phyloP scores from a whole-genome alignment of 2,329 filamentous ascomycete species.

The Didymella keratinophila region DNA sequence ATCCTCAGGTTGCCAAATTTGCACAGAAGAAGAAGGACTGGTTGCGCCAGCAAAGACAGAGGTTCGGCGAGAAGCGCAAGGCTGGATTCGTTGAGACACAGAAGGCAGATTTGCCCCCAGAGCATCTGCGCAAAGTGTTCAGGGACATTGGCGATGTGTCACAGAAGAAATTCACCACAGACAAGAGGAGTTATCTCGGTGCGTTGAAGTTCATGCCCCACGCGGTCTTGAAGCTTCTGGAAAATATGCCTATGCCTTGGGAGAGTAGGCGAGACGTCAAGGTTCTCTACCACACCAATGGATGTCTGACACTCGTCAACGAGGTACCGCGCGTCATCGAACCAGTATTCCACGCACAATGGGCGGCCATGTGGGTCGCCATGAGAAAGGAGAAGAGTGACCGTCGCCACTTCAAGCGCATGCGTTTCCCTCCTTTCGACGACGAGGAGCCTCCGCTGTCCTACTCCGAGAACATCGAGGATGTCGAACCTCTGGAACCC shows the following conservation, averaged over 20 bases:
- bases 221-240: constrained; percentile 92
- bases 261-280: constrained; percentile 96
- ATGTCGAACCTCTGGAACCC: constrained; percentile 95
- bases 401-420: constrained; percentile 93
- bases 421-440: constrained; percentile 98
- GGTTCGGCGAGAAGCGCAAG: constrained; percentile 96
- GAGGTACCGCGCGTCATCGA: constrained; percentile 97
- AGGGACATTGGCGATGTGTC: constrained; percentile 99
- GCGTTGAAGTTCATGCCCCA: constrained; percentile 99
- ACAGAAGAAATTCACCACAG: constrained; percentile 98
- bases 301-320: constrained; percentile 95
- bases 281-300: constrained; percentile 97
- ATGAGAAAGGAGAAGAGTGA: constrained; percentile 99
- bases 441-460: constrained; percentile 97
- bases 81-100: constrained; percentile 97
- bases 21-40: constrained; percentile 99
- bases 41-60: constrained; percentile 87
- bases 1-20: constrained; percentile 91
- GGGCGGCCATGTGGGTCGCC: constrained; percentile 99
- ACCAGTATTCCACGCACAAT: constrained; percentile 96
- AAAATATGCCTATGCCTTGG: constrained; percentile 99
- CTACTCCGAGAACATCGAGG: constrained; percentile 98
- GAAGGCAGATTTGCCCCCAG: constrained; percentile 97
- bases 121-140: constrained; percentile 97
- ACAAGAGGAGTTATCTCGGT: constrained; percentile 97